phyloP scores from a whole-genome alignment of 805 yeast genomes.

The Brettanomyces anomalus region DNA sequence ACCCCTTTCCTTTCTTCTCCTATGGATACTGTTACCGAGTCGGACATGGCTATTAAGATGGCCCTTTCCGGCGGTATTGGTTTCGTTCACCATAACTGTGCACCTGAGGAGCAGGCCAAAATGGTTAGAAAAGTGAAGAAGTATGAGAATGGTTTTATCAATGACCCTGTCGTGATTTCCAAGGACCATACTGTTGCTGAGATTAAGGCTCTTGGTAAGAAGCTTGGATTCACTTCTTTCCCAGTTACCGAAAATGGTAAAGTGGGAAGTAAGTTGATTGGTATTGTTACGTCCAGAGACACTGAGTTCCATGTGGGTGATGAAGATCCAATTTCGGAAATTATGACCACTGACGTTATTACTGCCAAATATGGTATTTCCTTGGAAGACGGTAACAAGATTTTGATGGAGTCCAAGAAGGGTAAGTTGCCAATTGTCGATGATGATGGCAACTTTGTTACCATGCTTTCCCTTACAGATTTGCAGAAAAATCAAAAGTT shows the following conservation, averaged over 20 bases:
- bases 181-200: slow-evolving; percentile 75
- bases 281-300: slow-evolving; percentile 96
- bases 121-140: slow-evolving; percentile 97
- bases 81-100: slow-evolving; percentile 94
- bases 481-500: slow-evolving; percentile 89
- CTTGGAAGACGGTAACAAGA: slow-evolving; percentile 79
- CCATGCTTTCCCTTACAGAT: slow-evolving; percentile 91
- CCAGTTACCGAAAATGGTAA: slow-evolving; percentile 94
- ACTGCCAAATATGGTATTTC: slow-evolving; percentile 79
- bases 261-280: slow-evolving; percentile 82
- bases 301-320: slow-evolving; percentile 86
- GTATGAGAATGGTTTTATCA: slow-evolving; percentile 95
- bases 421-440: slow-evolving; percentile 97
- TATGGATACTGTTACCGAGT: slow-evolving; percentile 98
- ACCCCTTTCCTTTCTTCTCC: slow-evolving; percentile 97
- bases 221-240: slow-evolving; percentile 91
- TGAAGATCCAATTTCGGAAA: slow-evolving; percentile 50
- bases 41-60: slow-evolving; percentile 97
- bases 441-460: slow-evolving; percentile 60
- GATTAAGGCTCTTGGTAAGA: slow-evolving; percentile 58
- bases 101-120: slow-evolving; percentile 95
- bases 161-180: slow-evolving; percentile 80
- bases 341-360: slow-evolving; percentile 86
- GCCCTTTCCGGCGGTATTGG: slow-evolving; percentile 98
- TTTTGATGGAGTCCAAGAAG: slow-evolving; percentile 87